Base-by-base conservation (phyloP, 2,329 filamentous ascomycete genomes). In the Fusarium bulbicola region DNA sequence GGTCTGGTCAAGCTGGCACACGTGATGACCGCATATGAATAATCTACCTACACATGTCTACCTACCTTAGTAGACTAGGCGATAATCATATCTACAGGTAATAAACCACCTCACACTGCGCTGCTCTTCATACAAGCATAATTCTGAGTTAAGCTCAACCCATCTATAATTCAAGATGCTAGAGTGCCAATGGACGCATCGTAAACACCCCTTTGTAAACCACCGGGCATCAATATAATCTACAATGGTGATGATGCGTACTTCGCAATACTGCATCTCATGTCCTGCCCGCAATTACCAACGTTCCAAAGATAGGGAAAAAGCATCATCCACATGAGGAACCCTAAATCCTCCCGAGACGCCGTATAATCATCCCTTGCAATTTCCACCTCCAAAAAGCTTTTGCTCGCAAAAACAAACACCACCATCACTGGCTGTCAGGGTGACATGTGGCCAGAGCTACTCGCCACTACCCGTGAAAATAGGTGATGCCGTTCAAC, bases 381-480 rank as follows among this genome's bases (percentile, higher is more conserved):
- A 66, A 71, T 72, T 73, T 72, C 74, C 72, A 72, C 66, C 74
- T 74, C 65, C 56, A 66, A 54, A 66, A 68, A 72, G 72, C 71
- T 79, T 78, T 77, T 78, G 68, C 76, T 78, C 52, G 64, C 65
- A 74, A 79, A 77, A 70, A 72, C 58, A 70, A 52, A 60, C 73
- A 75, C 70, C 66, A 68, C 72, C 71, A 68, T 73, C 46, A 57
- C 58, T 67, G 62, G 53, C 65, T 72, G 60, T 62, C 62, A 63
- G 66, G 32, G 47, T 53, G 52, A 36, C 46, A 63, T 58, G 52
- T 46, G 53, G 60, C 57, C 61, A 56, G 63, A 36, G 34, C 68
- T 37, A 45, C 46, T 40, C 39, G 46, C 45, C 39, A 40, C 46
- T 68, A 42, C 68, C 58, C 66, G 47, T 49, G 47, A 47, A 49